These are phyloP conservation scores for Candida andamanensis DNA, from an alignment of 805 yeast genomes.

Conservation along the genomic window DNA sequence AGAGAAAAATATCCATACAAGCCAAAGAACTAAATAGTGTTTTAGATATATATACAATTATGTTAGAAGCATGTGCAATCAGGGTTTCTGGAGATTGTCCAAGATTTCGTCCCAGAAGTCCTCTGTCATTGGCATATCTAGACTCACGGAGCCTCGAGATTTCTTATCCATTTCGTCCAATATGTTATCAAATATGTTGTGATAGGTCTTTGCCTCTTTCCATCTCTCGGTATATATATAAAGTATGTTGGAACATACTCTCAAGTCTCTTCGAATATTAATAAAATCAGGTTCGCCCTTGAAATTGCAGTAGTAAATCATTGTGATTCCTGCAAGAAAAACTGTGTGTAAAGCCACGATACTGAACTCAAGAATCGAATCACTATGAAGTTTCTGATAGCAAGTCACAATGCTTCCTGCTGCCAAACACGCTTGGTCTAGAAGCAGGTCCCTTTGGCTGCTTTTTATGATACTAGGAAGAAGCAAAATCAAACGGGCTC, in stretches of 20 bases:
- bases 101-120: constrained; percentile 13
- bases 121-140: constrained; percentile 1
- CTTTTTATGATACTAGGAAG: constrained; percentile 8
- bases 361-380: constrained; percentile 11
- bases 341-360: constrained; percentile 12
- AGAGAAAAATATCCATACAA: constrained; percentile 9
- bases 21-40: constrained; percentile 3
- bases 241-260: constrained; percentile 10
- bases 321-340: constrained; percentile 11
- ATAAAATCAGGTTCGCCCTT: constrained; percentile 7
- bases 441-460: constrained; percentile 1
- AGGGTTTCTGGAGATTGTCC: constrained; percentile 1
- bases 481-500: constrained; percentile 9
- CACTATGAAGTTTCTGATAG: constrained; percentile 9
- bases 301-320: constrained; percentile 8
- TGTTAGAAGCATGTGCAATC: background rate
- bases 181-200: constrained; percentile 9
- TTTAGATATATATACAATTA: too few relatives aligned
- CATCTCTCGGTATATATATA: constrained; percentile 12
- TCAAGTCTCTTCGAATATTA: constrained; percentile 9
- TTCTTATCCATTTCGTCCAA: constrained; percentile 3
- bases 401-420: constrained; percentile 11
- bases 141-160: too few relatives aligned
- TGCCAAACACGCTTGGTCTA: constrained; percentile 10
- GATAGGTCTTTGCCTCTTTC: constrained; percentile 11